phyloP scores from a whole-genome alignment of 148 eudicot species.

The Dysphania ambrosioides region DNA sequence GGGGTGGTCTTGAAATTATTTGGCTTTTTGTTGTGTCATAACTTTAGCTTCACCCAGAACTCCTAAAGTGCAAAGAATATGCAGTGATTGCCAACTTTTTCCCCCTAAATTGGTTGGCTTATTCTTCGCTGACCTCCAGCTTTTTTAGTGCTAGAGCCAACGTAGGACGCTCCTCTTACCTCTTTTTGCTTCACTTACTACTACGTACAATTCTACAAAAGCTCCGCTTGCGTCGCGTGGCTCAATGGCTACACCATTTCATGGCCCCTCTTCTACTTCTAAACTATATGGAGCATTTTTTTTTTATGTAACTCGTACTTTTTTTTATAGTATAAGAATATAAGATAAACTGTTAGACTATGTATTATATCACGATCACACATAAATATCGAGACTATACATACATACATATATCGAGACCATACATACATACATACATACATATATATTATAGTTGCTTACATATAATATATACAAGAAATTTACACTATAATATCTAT shows the following conservation, averaged over 20 bases:
- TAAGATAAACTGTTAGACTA: neutral
- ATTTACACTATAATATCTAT: too few species aligned
- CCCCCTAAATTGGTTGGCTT: slow-evolving; percentile 25
- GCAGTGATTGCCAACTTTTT: slow-evolving; percentile 19
- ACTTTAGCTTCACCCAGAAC: slow-evolving; percentile 10
- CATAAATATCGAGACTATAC: neutral
- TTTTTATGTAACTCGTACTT: neutral
- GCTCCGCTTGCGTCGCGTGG: slow-evolving; percentile 5
- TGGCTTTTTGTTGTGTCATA: slow-evolving; percentile 15
- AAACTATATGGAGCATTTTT: neutral
- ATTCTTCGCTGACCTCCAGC: neutral
- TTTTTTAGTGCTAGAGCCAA: slow-evolving; percentile 34
- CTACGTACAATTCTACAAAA: neutral
- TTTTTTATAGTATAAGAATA: neutral
- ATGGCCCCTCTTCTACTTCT: neutral
- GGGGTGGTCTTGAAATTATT: neutral
- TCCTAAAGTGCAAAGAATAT: slow-evolving; percentile 24
- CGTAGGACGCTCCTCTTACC: slow-evolving; percentile 34
- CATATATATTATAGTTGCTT: too few species aligned
- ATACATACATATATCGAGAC: too few species aligned
- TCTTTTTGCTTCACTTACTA: slow-evolving; percentile 6
- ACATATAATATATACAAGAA: too few species aligned
- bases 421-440: too few species aligned
- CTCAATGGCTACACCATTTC: neutral
- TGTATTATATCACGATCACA: neutral